Conservation (phyloP, 352 stramenopile genomes). For the Hyaloperonospora brassicae region DNA sequence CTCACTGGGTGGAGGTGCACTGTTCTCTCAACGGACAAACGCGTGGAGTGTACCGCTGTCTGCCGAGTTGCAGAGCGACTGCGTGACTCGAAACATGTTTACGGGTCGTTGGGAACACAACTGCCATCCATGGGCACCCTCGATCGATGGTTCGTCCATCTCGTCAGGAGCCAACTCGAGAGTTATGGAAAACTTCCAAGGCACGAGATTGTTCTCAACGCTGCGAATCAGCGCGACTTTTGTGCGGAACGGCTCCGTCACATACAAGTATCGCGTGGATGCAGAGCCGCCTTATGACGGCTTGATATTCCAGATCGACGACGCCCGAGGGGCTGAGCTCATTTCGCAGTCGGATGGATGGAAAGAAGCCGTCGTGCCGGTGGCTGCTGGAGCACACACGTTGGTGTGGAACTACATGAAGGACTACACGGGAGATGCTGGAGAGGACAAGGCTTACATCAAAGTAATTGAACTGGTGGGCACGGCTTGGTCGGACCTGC, state of each 20-base stretch:
- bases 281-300: slow-evolving; percentile 70
- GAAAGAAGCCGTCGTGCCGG: slow-evolving; percentile 49
- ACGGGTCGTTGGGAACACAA: slow-evolving; percentile 69
- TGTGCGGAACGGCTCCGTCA: slow-evolving; percentile 60
- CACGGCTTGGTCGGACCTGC: slow-evolving; percentile 65
- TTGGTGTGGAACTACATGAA: slow-evolving; percentile 81
- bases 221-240: slow-evolving; percentile 68
- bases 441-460: slow-evolving; percentile 57
- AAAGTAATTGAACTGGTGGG: slow-evolving; percentile 79
- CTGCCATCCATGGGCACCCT: slow-evolving; percentile 61
- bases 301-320: slow-evolving; percentile 66
- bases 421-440: slow-evolving; percentile 60
- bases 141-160: slow-evolving; percentile 46
- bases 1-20: slow-evolving; percentile 62
- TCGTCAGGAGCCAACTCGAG: slow-evolving; percentile 63
- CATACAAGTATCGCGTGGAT: slow-evolving; percentile 72
- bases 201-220: slow-evolving; percentile 61
- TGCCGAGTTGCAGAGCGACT: slow-evolving; percentile 60
- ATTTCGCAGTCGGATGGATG: slow-evolving; percentile 65
- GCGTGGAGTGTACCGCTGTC: slow-evolving; percentile 54
- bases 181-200: slow-evolving; percentile 58
- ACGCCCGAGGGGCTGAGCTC: slow-evolving; percentile 40
- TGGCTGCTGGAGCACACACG: slow-evolving; percentile 52
- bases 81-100: slow-evolving; percentile 68
- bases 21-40: slow-evolving; percentile 64